phyloP scores from a whole-genome alignment of 306 rosid species.

The Citrullus amarus region DNA sequence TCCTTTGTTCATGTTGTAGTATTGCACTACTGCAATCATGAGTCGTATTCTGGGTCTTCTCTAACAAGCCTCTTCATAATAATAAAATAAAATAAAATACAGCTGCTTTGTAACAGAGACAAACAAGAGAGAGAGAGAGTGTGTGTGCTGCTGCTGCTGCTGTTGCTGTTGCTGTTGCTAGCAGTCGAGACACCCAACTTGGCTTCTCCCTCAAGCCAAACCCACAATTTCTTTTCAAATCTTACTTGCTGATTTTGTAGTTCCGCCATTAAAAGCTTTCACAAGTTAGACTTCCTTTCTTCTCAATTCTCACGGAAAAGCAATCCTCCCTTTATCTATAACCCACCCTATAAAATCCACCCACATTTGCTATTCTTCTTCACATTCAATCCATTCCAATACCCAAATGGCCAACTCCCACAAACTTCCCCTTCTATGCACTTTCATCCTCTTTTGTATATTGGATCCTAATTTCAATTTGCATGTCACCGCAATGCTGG shows the following conservation, averaged over 20 bases:
- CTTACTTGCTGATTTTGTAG: conserved; percentile 1
- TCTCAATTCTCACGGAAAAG: conserved; percentile 29
- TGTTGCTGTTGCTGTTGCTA: not conserved
- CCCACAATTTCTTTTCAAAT: conserved; percentile 2
- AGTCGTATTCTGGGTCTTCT: not conserved
- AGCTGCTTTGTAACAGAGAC: not conserved
- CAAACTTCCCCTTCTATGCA: not conserved
- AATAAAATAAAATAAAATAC: not conserved
- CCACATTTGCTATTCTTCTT: not conserved
- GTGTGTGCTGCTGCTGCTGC: not conserved
- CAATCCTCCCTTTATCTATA: not conserved
- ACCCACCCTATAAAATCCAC: conserved; percentile 23
- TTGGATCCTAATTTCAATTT: conserved; percentile 7
- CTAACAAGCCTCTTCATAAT: not conserved
- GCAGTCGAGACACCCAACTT: not conserved
- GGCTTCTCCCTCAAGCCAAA: conserved; percentile 60
- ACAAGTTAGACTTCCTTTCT: conserved; percentile 15
- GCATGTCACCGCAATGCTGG: conserved; percentile 41
- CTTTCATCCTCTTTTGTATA: conserved; percentile 19
- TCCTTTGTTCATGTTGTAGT: not conserved
- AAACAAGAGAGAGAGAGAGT: not conserved
- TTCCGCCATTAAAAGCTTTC: conserved; percentile 42
- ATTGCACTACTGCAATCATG: not conserved
- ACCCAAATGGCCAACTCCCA: conserved; percentile 32
- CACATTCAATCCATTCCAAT: not conserved